A percentile compares a stretch with the other conserved stretches of the same genome.
phyloP scores from a whole-genome alignment of 2,329 filamentous ascomycete species.

The Cytospora piceae region DNA sequence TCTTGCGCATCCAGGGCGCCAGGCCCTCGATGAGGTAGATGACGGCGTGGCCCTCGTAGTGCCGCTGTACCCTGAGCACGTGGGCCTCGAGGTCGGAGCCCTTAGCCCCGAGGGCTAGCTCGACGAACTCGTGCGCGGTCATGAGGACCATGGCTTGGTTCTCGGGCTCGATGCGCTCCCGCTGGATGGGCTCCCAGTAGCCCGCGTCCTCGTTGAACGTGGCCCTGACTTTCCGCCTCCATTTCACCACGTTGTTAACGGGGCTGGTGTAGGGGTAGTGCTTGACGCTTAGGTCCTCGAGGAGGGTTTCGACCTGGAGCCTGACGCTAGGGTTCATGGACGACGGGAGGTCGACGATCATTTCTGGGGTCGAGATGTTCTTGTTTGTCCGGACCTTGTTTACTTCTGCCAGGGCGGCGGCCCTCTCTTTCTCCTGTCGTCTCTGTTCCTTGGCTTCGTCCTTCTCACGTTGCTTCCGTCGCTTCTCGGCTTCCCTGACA shows the following conservation, averaged over 20 bases:
- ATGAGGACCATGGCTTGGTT: constrained; percentile 66
- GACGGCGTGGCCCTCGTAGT: constrained; percentile 56
- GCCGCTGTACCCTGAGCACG: constrained; percentile 56
- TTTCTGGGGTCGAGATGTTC: constrained; percentile 72
- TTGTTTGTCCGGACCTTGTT: constrained; percentile 77
- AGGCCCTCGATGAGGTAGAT: constrained; percentile 78
- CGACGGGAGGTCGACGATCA: constrained; percentile 73
- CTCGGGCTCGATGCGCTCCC: constrained; percentile 56
- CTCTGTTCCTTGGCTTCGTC: constrained; percentile 65
- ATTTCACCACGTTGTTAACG: constrained; percentile 61
- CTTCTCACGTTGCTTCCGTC: constrained; percentile 59
- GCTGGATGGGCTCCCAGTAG: constrained; percentile 65
- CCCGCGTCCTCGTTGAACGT: constrained; percentile 63
- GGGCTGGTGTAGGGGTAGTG: constrained; percentile 50
- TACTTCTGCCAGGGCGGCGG: constrained; percentile 69
- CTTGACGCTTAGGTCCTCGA: constrained; percentile 55
- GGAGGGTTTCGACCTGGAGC: constrained; percentile 53
- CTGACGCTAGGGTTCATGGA: constrained; percentile 54
- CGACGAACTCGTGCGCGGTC: constrained; percentile 67
- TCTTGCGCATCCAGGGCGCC: constrained; percentile 67
- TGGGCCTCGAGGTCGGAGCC: constrained; percentile 60
- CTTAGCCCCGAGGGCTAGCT: constrained; percentile 54
- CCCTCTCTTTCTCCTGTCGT: constrained; percentile 64
- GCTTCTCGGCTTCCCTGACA: constrained; percentile 58
- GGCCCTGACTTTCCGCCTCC: constrained; percentile 70